Conservation (phyloP, 305 asterid species). For the Fraxinus nigra region DNA sequence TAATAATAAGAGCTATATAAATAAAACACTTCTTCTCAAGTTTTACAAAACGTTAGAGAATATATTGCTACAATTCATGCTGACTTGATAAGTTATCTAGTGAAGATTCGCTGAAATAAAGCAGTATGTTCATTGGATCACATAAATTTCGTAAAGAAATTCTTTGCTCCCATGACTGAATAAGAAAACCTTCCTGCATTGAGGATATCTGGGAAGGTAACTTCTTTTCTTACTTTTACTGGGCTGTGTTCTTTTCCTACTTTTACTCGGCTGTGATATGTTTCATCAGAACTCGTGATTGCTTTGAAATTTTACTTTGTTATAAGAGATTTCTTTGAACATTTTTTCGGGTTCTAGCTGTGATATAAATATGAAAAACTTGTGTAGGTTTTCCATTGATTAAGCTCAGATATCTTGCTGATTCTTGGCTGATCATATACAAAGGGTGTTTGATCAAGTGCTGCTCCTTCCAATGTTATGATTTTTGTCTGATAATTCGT, state of each 20-base stretch:
- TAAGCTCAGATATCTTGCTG: neutral
- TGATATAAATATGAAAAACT: neutral
- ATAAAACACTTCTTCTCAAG: neutral
- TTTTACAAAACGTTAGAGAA: neutral
- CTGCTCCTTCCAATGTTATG: neutral
- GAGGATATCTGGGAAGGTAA: neutral
- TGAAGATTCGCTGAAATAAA: neutral
- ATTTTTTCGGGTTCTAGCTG: neutral
- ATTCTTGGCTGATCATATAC: neutral
- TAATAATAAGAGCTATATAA: neutral
- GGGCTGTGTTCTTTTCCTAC: neutral
- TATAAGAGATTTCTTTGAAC: neutral
- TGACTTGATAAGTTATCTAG: neutral
- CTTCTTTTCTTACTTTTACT: neutral
- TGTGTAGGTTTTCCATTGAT: neutral
- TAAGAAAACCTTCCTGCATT: neutral
- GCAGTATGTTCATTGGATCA: constrained; percentile 11
- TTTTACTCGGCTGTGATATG: neutral
- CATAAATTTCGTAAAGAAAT: neutral
- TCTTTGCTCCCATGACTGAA: neutral
- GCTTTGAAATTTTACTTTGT: neutral
- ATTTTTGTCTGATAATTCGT: neutral
- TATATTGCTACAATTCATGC: neutral
- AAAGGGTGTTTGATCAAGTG: neutral
- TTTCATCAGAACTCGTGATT: neutral